Evolutionary conservation across 768 basidiomycete species (phyloP), one percentile per base, ranked within the genome.

Genomic region (Boletus fagicola): DNA sequence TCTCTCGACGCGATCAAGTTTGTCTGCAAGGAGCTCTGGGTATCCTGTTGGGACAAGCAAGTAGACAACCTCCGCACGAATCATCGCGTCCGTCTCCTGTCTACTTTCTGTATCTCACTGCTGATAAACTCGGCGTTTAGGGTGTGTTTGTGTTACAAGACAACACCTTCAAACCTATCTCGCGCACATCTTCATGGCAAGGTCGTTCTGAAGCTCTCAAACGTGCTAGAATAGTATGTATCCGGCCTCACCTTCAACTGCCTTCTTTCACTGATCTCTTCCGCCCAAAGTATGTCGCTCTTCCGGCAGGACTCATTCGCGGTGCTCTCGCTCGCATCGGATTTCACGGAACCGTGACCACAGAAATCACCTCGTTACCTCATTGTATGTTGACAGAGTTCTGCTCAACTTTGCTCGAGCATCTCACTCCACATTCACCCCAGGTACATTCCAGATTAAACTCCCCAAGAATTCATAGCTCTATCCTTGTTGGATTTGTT

Each of bases 1-100:
- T 89, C 92, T 0, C 78, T 98, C 8, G 95, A 98, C 59, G 86
- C 83, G 11, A 86, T 98, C 75, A 97, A 98, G 72, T 97, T 97
- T 67, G 81, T 98, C 56, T 98, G 94, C 76, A 98, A 98, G 68
- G 94, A 98, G 55, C 75, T 98, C n/a, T 98, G 94, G 92, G 78
- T 84, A 0, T 84, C 87, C 22, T 89, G 88, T 54, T 97, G 92
- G 87, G 90, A 94, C 51, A 95, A 95, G 68, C 95, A 96, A 69
- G 92, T 97, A 1, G 94, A 97, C 66, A 98, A 98, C 71, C 75
- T 98, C 56, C 83, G 94, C 45, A 98, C 94, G 16, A 98, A 98
- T 70, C 95, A 96, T 71, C 80, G 94, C 49, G 94, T 94, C 67
- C 40, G 84, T 75, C 18, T 16, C 24, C 18, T 40, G 18, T 58